Conservation (phyloP, 2,329 filamentous ascomycete genomes). For the Penicillium sp. region DNA sequence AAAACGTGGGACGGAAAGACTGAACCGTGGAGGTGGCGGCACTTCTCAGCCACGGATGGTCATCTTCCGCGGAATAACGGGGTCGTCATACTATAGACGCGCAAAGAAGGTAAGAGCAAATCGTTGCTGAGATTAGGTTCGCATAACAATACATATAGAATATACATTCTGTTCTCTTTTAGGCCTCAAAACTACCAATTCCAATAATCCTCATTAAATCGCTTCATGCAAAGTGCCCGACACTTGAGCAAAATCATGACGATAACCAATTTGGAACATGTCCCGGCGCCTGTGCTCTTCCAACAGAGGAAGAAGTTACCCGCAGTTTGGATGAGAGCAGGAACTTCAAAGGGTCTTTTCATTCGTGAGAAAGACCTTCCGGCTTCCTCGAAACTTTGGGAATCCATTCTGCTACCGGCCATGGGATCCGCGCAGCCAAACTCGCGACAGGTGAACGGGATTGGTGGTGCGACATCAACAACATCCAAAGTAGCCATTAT, state of each 20-base stretch:
- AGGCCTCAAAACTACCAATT: neutral
- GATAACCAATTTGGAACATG: slow-evolving; percentile 4
- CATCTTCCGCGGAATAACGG: neutral
- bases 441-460: slow-evolving; percentile 64
- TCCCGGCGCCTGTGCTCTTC: neutral
- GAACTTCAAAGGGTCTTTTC: slow-evolving; percentile 40
- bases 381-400: slow-evolving; percentile 27
- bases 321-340: slow-evolving; percentile 18
- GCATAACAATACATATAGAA: neutral
- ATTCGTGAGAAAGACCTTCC: slow-evolving; percentile 39
- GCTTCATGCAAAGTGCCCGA: neutral
- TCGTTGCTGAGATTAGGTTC: neutral
- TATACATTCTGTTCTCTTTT: neutral
- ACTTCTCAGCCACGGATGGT: neutral
- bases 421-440: slow-evolving; percentile 35
- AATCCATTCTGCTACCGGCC: slow-evolving; percentile 31
- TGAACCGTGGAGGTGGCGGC: neutral
- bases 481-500: slow-evolving; percentile 70
- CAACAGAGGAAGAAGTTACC: slow-evolving; percentile 1
- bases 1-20: neutral
- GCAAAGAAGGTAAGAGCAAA: neutral
- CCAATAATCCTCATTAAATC: neutral
- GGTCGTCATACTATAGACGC: no score
- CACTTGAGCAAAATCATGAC: slow-evolving; percentile 4
- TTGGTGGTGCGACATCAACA: slow-evolving; percentile 66